Conservation (phyloP, 768 basidiomycete species). For the Lactarius hengduanensis region DNA sequence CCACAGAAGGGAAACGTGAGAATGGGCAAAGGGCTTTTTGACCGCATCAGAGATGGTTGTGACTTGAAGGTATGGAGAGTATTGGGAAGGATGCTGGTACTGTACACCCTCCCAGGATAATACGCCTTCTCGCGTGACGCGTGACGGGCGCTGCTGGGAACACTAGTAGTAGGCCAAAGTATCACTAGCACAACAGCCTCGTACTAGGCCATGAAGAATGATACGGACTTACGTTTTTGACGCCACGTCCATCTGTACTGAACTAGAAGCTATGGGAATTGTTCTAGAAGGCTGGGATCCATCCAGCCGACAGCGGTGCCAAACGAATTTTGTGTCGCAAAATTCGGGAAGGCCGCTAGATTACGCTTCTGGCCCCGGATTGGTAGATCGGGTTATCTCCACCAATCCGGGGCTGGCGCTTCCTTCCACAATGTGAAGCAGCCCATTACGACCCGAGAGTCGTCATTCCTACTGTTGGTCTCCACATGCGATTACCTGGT, state of each 20-base stretch:
- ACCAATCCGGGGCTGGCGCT: too few relatives aligned
- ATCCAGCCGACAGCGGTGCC: not conserved
- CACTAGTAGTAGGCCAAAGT: not conserved
- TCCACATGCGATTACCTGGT: not conserved
- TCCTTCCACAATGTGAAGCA: not conserved
- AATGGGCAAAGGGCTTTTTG: not conserved
- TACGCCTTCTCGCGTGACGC: not conserved
- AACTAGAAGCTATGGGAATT: not conserved
- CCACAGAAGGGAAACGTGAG: not conserved
- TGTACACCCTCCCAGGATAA: not conserved
- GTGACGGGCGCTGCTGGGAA: not conserved
- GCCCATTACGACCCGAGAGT: too few relatives aligned
- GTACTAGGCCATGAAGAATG: not conserved
- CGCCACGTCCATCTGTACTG: not conserved
- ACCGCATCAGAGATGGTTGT: not conserved
- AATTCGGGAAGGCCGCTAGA: too few relatives aligned
- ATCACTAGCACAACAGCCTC: not conserved
- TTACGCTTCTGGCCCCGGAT: too few relatives aligned
- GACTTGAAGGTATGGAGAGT: not conserved
- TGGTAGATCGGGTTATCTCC: too few relatives aligned
- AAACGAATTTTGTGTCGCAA: not conserved
- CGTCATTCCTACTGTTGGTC: not conserved
- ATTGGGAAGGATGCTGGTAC: not conserved
- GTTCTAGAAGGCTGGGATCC: not conserved
- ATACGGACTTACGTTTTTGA: not conserved